A percentile compares a stretch with the other conserved stretches of the same genome.
Conservation (phyloP, 1,139 yeast species). For the Magnusiomyces tetraspermus region DNA sequence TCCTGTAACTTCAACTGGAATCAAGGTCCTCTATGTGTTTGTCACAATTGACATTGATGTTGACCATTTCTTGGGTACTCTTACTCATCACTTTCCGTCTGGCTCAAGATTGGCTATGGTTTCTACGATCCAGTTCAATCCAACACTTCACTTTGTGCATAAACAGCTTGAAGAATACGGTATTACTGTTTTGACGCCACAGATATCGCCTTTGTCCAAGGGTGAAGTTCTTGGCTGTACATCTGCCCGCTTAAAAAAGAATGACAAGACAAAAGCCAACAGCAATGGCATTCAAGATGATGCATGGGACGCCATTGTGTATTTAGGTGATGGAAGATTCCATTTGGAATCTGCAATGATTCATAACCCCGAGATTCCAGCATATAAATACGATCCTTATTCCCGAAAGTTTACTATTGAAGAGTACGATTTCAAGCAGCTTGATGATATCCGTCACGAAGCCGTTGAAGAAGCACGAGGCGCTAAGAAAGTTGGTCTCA, state of each 20-base stretch:
- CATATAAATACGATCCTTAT: conserved; percentile 91
- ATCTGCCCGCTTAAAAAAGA: conserved; percentile 51
- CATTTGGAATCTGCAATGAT: conserved; percentile 96
- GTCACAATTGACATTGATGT: conserved; percentile 90
- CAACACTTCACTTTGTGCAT: conserved; percentile 74
- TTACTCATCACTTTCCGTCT: conserved; percentile 59
- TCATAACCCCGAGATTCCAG: conserved; percentile 87
- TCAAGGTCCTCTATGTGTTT: conserved; percentile 87
- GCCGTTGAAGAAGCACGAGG: conserved; percentile 55
- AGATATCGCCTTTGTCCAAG: conserved; percentile 81
- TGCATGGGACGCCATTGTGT: conserved; percentile 69
- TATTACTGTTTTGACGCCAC: conserved; percentile 62
- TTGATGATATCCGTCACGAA: conserved; percentile 61
- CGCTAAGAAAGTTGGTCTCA: conserved; percentile 69
- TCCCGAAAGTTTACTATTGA: conserved; percentile 84
- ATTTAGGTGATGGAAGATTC: conserved; percentile 93
- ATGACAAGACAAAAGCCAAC: neutral
- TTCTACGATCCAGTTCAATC: conserved; percentile 95
- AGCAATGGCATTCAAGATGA: conserved; percentile 34
- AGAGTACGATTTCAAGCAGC: conserved; percentile 74
- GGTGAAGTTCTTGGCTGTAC: conserved; percentile 98
- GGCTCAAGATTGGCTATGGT: conserved; percentile 63
- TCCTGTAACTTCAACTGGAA: conserved; percentile 83
- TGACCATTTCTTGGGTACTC: conserved; percentile 65
- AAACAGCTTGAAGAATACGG: conserved; percentile 33